Conservation (phyloP, 495 filamentous ascomycete species). For the Rhypophila decipiens region DNA sequence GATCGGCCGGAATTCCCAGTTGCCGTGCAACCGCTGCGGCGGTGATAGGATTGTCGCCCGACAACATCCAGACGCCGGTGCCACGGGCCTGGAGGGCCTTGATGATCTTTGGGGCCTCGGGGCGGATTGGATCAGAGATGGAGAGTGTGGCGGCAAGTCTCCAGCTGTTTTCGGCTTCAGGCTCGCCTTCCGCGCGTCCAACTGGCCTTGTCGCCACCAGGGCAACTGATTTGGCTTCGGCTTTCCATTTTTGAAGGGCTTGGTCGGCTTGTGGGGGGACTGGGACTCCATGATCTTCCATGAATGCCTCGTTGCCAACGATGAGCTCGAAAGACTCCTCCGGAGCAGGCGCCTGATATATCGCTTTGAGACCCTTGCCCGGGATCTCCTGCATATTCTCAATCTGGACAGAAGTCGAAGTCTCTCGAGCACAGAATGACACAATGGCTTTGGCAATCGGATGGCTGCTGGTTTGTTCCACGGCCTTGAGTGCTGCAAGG, state of each 20-base stretch:
- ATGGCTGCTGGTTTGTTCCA: constrained; percentile 83
- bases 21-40: constrained; percentile 68
- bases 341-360: constrained; percentile 41
- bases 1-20: constrained; percentile 64
- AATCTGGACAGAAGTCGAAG: constrained; percentile 23
- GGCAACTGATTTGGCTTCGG: constrained; percentile 65
- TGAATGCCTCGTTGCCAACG: constrained; percentile 78
- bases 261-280: constrained; percentile 27
- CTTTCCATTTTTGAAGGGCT: constrained; percentile 59
- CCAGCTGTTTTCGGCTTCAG: constrained; percentile 12
- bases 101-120: constrained; percentile 64
- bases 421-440: constrained; percentile 48
- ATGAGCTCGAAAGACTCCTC: constrained; percentile 53
- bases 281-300: constrained; percentile 41
- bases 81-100: constrained; percentile 56
- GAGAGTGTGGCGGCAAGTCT: constrained; percentile 47
- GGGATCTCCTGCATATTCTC: constrained; percentile 64
- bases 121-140: constrained; percentile 69
- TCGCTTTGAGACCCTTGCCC: constrained; percentile 75
- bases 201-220: constrained; percentile 49
- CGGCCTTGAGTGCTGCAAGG: constrained; percentile 49
- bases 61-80: constrained; percentile 84
- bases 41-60: constrained; percentile 73
- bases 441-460: constrained; percentile 81
- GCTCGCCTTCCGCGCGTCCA: constrained; percentile 1